Evolutionary conservation across 2,329 filamentous ascomycete genomes (phyloP).

Genomic region (Dichotomopilus funicola): DNA sequence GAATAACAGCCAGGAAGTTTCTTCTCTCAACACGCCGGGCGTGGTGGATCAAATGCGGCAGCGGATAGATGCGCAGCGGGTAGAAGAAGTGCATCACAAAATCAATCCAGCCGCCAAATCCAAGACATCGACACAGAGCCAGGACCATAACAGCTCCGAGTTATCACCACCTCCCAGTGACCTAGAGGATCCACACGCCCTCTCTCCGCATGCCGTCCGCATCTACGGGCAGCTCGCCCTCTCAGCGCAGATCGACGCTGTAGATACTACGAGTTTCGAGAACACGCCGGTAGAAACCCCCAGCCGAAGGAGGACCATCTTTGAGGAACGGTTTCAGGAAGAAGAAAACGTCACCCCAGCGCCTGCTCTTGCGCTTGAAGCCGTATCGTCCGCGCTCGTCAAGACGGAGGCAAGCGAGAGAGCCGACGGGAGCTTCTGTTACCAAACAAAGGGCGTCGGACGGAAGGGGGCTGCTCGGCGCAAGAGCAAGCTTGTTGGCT

Average conservation of each 20-base stretch:
- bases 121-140: not conserved
- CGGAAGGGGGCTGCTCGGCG: not conserved
- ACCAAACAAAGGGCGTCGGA: constrained; percentile 10
- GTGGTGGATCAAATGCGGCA: no score
- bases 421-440: constrained; percentile 22
- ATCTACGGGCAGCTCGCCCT: not conserved
- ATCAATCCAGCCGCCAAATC: not conserved
- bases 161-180: not conserved
- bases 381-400: not conserved
- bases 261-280: not conserved
- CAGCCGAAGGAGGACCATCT: not conserved
- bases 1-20: not conserved
- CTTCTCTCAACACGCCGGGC: not conserved
- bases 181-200: not conserved
- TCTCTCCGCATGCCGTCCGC: not conserved
- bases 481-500: not conserved
- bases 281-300: not conserved
- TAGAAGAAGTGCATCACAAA: not conserved
- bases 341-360: not conserved
- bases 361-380: not conserved
- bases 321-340: not conserved
- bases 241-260: not conserved
- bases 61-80: not conserved
- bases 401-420: constrained; percentile 5
- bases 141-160: not conserved